Evolutionary conservation across 2,329 filamentous ascomycete species (phyloP).

Genomic region (Paraphaeosphaeria sporulosa): DNA sequence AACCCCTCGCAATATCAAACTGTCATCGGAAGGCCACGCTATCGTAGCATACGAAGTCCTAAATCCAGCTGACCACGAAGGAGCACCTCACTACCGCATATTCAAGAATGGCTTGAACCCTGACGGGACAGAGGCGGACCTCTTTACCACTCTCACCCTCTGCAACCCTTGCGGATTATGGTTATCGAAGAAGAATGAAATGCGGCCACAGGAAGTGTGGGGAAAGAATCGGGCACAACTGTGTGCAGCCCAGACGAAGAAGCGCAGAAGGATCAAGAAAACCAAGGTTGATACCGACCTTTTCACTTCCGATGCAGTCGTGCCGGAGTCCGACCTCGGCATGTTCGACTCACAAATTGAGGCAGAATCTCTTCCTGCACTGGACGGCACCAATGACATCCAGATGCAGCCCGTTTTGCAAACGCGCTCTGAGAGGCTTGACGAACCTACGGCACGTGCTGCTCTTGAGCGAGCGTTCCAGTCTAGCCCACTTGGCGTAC

Average conservation of each 20-base stretch:
- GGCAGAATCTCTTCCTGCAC: slow-evolving; percentile 5
- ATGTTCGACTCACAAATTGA: slow-evolving; percentile 24
- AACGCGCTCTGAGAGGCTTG: slow-evolving; percentile 21
- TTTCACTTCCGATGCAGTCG: slow-evolving; percentile 40
- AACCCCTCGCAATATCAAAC: slow-evolving; percentile 72
- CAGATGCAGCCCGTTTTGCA: slow-evolving; percentile 23
- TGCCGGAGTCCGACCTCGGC: slow-evolving; percentile 40
- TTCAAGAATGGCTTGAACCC: slow-evolving; percentile 76
- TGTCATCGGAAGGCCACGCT: slow-evolving; percentile 75
- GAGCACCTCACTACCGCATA: slow-evolving; percentile 72
- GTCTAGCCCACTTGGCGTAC: slow-evolving; percentile 65
- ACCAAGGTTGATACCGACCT: slow-evolving; percentile 59
- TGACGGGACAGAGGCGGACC: slow-evolving; percentile 66
- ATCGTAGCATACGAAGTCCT: slow-evolving; percentile 57
- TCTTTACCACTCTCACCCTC: slow-evolving; percentile 75
- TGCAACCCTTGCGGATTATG: slow-evolving; percentile 98
- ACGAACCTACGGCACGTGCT: slow-evolving; percentile 34
- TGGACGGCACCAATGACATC: slow-evolving; percentile 23
- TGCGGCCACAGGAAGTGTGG: slow-evolving; percentile 87
- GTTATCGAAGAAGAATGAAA: slow-evolving; percentile 86
- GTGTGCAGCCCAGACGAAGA: slow-evolving; percentile 53
- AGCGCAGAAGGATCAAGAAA: slow-evolving; percentile 46
- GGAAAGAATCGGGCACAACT: slow-evolving; percentile 50
- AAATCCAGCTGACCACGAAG: slow-evolving; percentile 62
- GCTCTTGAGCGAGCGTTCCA: slow-evolving; percentile 64